phyloP scores from a whole-genome alignment of 768 basidiomycete genomes.

The Lanmaoa pseudosensibilis region DNA sequence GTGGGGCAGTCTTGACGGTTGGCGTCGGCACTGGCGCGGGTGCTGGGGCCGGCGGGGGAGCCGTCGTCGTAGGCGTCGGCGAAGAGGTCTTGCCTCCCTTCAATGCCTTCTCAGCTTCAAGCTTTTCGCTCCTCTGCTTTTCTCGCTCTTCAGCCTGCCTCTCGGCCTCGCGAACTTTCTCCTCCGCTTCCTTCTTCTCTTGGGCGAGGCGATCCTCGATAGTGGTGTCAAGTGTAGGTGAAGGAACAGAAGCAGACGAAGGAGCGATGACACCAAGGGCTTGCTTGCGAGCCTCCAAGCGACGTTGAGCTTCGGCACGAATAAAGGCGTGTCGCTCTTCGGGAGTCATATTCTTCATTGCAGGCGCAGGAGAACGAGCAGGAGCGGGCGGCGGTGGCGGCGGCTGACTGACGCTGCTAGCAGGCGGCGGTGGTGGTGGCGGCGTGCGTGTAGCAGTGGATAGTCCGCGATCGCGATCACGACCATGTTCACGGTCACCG shows the following conservation, averaged over 20 bases:
- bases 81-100: slow-evolving; percentile 48
- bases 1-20: slow-evolving; percentile 38
- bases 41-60: slow-evolving; percentile 42
- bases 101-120: slow-evolving; percentile 72
- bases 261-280: slow-evolving; percentile 72
- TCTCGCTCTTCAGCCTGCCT: slow-evolving; percentile 80
- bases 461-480: slow-evolving; percentile 39
- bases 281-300: slow-evolving; percentile 81
- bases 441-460: slow-evolving; percentile 44
- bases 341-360: slow-evolving; percentile 75
- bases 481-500: slow-evolving; percentile 28
- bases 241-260: slow-evolving; percentile 33
- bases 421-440: slow-evolving; percentile 47
- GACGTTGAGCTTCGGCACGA: slow-evolving; percentile 75
- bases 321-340: slow-evolving; percentile 81
- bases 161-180: slow-evolving; percentile 77
- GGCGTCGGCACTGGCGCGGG: slow-evolving; percentile 37
- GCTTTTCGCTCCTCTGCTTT: slow-evolving; percentile 61
- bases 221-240: slow-evolving; percentile 65
- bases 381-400: slow-evolving; percentile 49
- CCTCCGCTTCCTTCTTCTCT: slow-evolving; percentile 91
- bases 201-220: slow-evolving; percentile 83
- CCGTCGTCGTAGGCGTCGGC: slow-evolving; percentile 44
- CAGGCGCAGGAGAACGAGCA: slow-evolving; percentile 57
- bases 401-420: slow-evolving; percentile 35